Conservation (phyloP, 73 alveolate species). For the Blepharisma stoltei region DNA sequence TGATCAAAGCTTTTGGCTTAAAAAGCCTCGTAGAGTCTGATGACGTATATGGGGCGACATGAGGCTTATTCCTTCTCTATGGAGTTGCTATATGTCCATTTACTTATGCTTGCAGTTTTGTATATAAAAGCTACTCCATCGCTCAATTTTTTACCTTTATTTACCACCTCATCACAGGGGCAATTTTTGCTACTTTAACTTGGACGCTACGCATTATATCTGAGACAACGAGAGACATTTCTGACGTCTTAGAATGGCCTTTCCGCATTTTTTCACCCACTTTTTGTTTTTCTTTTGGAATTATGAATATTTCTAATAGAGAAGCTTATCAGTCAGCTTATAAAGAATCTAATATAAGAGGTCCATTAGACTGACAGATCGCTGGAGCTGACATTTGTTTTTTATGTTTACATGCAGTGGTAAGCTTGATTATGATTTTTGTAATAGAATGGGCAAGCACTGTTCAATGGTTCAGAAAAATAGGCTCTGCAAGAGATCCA, state of each 20-base stretch:
- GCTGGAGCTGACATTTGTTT: conserved; percentile 63
- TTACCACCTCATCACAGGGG: conserved; percentile 3
- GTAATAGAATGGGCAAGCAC: conserved; percentile 39
- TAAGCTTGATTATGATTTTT: conserved; percentile 32
- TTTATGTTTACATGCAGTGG: conserved; percentile 32
- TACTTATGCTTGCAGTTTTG: conserved; percentile 66
- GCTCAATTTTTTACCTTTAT: conserved; percentile 40
- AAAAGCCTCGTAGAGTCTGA: conserved; percentile 37
- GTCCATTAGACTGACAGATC: conserved; percentile 39
- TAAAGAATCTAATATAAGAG: not conserved
- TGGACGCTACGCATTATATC: not conserved
- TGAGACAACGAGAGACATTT: conserved; percentile 25
- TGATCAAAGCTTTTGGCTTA: conserved; percentile 62
- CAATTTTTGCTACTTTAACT: not conserved
- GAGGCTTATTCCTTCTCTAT: conserved; percentile 61
- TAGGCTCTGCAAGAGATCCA: conserved; percentile 29
- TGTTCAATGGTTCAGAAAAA: conserved; percentile 33
- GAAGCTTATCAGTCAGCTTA: conserved; percentile 15
- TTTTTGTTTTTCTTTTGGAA: conserved; percentile 45
- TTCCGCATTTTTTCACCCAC: conserved; percentile 47
- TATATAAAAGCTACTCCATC: conserved; percentile 51
- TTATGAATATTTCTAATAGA: conserved; percentile 24
- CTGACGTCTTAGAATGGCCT: conserved; percentile 24
- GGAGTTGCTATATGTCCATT: conserved; percentile 76
- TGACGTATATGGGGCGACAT: conserved; percentile 40